These are phyloP conservation scores for Scheffersomyces coipomensis DNA, from an alignment of 805 yeast species.

Conservation along the genomic window DNA sequence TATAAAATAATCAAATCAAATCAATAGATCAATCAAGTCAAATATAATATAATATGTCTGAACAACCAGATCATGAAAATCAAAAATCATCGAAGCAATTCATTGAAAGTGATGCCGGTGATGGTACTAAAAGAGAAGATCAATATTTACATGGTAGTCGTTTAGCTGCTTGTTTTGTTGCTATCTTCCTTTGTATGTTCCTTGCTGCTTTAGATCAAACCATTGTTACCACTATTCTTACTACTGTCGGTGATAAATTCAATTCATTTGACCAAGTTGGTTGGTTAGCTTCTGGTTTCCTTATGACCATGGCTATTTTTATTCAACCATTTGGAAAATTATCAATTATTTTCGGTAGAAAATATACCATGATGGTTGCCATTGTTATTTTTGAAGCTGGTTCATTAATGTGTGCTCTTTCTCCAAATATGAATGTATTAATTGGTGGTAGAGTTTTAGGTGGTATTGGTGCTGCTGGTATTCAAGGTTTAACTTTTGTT, in stretches of 20 bases:
- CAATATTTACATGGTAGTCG: conserved; percentile 30
- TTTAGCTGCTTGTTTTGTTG: conserved; percentile 21
- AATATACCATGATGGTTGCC: conserved; percentile 16
- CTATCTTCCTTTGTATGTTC: conserved; percentile 30
- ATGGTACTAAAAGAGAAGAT: conserved; percentile 38
- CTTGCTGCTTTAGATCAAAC: conserved; percentile 40
- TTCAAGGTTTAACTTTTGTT: conserved; percentile 49
- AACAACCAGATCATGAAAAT: background rate
- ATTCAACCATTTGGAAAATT: conserved; percentile 37
- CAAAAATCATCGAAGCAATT: conserved; percentile 1
- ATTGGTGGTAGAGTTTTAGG: conserved; percentile 53
- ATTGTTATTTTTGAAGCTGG: conserved; percentile 24
- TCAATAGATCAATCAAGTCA: too few species aligned
- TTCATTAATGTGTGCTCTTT: conserved; percentile 37
- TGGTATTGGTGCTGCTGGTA: conserved; percentile 61
- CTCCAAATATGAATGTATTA: conserved; percentile 33
- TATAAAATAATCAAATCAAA: too few species aligned
- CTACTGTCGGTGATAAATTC: conserved; percentile 35
- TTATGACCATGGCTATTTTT: conserved; percentile 32
- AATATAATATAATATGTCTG: background rate
- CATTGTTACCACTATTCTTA: conserved; percentile 33
- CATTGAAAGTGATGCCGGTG: conserved; percentile 32
- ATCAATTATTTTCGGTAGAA: conserved; percentile 37
- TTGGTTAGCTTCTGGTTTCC: conserved; percentile 38
- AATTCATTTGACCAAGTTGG: conserved; percentile 32